Evolutionary conservation across 163 green algal species (phyloP).

Genomic region (Volvox carteri): DNA sequence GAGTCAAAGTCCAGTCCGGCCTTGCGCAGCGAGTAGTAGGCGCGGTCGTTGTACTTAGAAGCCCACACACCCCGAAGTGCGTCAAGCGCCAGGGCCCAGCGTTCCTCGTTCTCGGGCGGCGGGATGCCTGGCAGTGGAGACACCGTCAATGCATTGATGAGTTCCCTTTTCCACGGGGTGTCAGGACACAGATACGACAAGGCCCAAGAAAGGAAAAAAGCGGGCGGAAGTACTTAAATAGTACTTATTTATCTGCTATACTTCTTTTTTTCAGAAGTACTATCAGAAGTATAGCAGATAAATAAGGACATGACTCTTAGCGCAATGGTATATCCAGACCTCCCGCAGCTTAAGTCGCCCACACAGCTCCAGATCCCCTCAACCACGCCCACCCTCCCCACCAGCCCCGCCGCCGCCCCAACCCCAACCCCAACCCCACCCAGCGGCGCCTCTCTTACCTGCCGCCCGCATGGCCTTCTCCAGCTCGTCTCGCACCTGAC

Average conservation of each 20-base stretch:
- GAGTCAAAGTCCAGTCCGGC: slow-evolving; percentile 91
- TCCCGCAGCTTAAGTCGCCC: no score
- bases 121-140: slow-evolving; percentile 71
- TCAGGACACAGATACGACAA: no score
- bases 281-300: no score
- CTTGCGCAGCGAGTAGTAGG: slow-evolving; percentile 92
- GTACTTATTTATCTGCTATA: no score
- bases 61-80: slow-evolving; percentile 96
- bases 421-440: neutral
- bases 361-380: neutral
- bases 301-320: no score
- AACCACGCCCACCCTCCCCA: neutral
- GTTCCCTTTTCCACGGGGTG: neutral
- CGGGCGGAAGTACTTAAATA: no score
- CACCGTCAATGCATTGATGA: neutral
- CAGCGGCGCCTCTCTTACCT: slow-evolving; percentile 30
- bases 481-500: slow-evolving; percentile 76
- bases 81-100: slow-evolving; percentile 74
- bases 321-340: no score
- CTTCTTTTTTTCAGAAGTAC: no score
- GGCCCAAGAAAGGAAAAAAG: no score
- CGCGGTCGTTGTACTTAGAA: slow-evolving; percentile 99
- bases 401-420: neutral
- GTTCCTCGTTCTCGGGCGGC: slow-evolving; percentile 77
- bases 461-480: slow-evolving; percentile 71